These are phyloP conservation scores for Venturiaceae sp. DNA, from an alignment of 2,329 filamentous ascomycete species.

Conservation along the genomic window DNA sequence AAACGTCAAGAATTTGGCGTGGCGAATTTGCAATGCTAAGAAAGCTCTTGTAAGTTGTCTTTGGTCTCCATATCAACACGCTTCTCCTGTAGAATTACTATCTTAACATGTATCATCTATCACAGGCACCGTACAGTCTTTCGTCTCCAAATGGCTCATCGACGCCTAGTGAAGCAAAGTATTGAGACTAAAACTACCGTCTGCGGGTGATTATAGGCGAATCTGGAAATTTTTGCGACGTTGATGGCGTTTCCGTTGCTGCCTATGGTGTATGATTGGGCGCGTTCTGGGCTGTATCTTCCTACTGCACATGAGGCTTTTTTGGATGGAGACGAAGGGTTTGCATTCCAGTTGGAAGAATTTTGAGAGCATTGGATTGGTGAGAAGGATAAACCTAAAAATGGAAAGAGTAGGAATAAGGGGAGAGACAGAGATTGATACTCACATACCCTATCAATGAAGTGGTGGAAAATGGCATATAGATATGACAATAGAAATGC, in stretches of 20 bases:
- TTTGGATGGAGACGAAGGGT: no score
- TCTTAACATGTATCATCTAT: background rate
- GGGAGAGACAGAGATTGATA: background rate
- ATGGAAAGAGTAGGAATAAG: background rate
- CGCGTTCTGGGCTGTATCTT: no score
- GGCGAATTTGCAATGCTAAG: constrained; percentile 93
- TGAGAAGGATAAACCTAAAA: background rate
- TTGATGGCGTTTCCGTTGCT: background rate
- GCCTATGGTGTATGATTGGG: background rate
- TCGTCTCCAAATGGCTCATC: constrained; percentile 4
- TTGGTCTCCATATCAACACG: no score
- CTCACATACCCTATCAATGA: background rate
- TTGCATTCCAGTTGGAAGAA: no score
- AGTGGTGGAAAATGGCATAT: background rate
- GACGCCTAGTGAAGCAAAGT: constrained; percentile 1
- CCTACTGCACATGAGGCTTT: no score
- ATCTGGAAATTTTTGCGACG: background rate
- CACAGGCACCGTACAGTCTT: constrained; percentile 5
- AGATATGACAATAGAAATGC: background rate
- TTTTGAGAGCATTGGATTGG: no score
- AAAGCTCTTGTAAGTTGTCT: constrained; percentile 67
- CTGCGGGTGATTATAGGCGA: background rate
- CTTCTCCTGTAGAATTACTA: background rate
- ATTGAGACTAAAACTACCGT: background rate
- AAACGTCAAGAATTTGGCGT: constrained; percentile 80